phyloP scores from a whole-genome alignment of 2,329 filamentous ascomycete species.

The Colletotrichum destructivum region DNA sequence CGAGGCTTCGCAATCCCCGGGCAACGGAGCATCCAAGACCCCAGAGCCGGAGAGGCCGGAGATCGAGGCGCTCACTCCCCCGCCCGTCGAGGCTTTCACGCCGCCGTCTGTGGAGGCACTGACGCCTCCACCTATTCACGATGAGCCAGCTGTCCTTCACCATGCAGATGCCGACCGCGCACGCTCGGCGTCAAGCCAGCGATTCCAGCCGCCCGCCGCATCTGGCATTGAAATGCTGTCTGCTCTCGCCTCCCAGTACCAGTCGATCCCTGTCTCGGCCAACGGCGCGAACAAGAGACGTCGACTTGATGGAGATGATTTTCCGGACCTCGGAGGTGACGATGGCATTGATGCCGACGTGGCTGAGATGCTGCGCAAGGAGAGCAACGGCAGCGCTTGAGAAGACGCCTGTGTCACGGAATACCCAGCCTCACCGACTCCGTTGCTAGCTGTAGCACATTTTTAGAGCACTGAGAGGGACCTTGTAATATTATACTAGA shows the following conservation, averaged over 20 bases:
- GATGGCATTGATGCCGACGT: conserved; percentile 72
- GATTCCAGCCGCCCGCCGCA: conserved; percentile 45
- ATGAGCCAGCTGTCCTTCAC: conserved; percentile 45
- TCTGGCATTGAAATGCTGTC: conserved; percentile 59
- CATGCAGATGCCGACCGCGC: conserved; percentile 42
- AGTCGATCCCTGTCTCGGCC: conserved; percentile 63
- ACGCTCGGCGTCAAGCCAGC: conserved; percentile 42
- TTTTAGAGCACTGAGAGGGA: not conserved
- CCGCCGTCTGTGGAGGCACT: conserved; percentile 46
- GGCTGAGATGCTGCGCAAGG: conserved; percentile 67
- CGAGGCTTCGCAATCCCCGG: conserved; percentile 64
- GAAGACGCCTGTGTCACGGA: not conserved
- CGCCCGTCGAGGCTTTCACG: conserved; percentile 66
- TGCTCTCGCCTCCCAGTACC: conserved; percentile 60
- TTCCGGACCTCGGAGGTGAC: conserved; percentile 68
- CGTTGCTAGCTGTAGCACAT: not conserved
- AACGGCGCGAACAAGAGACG: conserved; percentile 72
- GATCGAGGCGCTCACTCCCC: conserved; percentile 90
- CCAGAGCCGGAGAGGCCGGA: conserved; percentile 77
- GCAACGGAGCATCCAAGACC: conserved; percentile 62
- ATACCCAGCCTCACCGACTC: not conserved
- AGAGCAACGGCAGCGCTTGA: conserved; percentile 48
- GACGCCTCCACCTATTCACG: conserved; percentile 43
- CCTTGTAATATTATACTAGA: conserved; percentile 28
- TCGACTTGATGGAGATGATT: conserved; percentile 66